phyloP scores from a whole-genome alignment of 1,139 yeast genomes.

The Saccharomyces uvarum region DNA sequence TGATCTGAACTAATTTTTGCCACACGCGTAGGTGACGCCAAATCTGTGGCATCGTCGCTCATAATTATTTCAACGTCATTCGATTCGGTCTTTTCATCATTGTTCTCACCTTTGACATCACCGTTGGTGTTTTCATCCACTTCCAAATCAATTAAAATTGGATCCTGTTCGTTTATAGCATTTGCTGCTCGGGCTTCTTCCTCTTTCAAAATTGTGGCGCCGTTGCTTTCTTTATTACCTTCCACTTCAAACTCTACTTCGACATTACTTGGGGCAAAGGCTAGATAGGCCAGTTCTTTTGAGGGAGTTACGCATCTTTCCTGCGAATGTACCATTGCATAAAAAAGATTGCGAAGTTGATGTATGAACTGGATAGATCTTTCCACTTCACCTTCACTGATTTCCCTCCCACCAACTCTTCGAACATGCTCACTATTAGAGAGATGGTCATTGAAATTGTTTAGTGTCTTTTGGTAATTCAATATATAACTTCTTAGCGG shows the following conservation, averaged over 20 bases:
- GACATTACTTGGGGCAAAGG: conserved; percentile 69
- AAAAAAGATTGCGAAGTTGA: conserved; percentile 60
- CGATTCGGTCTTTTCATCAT: conserved; percentile 9
- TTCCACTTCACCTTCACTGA: conserved; percentile 62
- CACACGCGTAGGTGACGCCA: conserved; percentile 19
- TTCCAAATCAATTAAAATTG: not conserved
- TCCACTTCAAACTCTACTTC: conserved; percentile 49
- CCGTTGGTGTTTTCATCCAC: conserved; percentile 3
- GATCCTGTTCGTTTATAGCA: not conserved
- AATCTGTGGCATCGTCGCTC: conserved; percentile 6
- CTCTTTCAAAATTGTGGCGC: not conserved
- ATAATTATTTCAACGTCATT: not conserved
- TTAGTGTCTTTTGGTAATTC: conserved; percentile 35
- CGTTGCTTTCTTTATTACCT: conserved; percentile 1
- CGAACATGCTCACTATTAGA: conserved; percentile 36
- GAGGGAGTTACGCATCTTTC: conserved; percentile 70
- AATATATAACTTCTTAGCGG: conserved; percentile 69
- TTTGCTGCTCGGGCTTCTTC: not conserved
- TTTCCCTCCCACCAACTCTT: conserved; percentile 79
- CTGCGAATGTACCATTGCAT: conserved; percentile 57
- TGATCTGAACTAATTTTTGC: conserved; percentile 52
- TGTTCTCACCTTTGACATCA: not conserved
- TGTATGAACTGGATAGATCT: conserved; percentile 77
- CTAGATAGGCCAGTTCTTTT: conserved; percentile 77
- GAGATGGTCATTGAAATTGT: conserved; percentile 22